A percentile compares a stretch with the other conserved stretches of the same genome.
Evolutionary conservation across 108 stramenopile genomes (phyloP).

Genomic region (Fistulifera pelliculosa): DNA sequence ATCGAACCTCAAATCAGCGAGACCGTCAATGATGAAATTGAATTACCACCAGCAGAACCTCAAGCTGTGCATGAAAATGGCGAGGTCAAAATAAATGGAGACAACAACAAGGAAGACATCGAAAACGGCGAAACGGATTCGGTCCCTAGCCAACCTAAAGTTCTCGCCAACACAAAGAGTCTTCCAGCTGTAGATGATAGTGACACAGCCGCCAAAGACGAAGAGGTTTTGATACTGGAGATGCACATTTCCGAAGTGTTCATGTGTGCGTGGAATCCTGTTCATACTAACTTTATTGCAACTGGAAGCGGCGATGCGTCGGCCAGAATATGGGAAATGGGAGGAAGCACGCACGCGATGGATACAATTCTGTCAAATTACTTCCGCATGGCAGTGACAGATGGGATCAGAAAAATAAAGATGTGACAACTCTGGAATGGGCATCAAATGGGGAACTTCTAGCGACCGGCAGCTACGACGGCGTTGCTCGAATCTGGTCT

Average conservation of each 20-base stretch:
- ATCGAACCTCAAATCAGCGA: too few relatives aligned
- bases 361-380: conserved; percentile 58
- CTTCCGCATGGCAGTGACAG: conserved; percentile 78
- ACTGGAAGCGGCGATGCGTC: conserved; percentile 92
- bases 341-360: conserved; percentile 49
- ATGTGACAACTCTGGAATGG: conserved; percentile 95
- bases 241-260: conserved; percentile 90
- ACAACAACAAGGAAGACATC: neutral
- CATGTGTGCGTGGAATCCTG: conserved; percentile 97
- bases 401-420: conserved; percentile 86
- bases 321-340: conserved; percentile 88
- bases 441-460: conserved; percentile 83
- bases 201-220: conserved; percentile 37
- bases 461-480: conserved; percentile 93
- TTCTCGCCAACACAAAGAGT: neutral
- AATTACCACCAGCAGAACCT: neutral
- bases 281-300: conserved; percentile 82
- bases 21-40: neutral
- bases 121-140: conserved; percentile 1
- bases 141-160: conserved; percentile 12
- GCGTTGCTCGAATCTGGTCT: conserved; percentile 91
- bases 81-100: neutral
- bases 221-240: conserved; percentile 64
- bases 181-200: conserved; percentile 38
- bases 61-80: too few relatives aligned